Evolutionary conservation across 2,329 filamentous ascomycete genomes (phyloP), one percentile per base, ranked within the genome.

Genomic region (Trichoderma endophyticum): DNA sequence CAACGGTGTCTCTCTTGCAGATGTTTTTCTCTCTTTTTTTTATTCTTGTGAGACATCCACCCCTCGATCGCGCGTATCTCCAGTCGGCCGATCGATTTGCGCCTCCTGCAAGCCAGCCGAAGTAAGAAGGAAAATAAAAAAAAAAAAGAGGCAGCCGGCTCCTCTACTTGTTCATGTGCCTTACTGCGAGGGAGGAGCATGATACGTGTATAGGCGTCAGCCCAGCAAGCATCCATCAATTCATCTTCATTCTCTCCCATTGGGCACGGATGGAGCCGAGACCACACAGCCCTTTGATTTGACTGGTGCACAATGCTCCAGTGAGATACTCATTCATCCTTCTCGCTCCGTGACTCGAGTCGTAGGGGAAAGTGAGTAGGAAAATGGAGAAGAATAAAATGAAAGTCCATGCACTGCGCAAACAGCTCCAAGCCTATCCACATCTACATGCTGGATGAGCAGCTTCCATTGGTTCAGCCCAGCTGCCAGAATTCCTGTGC

Each of bases 1-100:
- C 9, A n/a, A 8, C n/a, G 18, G 9, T 21, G n/a, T 26, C 15
- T 18, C 12, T 36, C n/a, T 57, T 26, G 6, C 0, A 39, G 36
- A 39, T 18, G 36, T 36, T 28, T 8, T 15, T n/a, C 12, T 36
- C 3, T 15, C 9, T 15, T 24, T 8, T 8, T 15, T 15, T 15
- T 21, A 3, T 26, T 8, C 4, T 39, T 36, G 21, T 30, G 18
- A 57, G 64, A 65, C 48, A 34, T 43, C 39, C n/a, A 1, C 9
- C 57, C 39, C 18, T 60, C n/a, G 64, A 67, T 67, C 64, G 48
- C 64, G 64, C 64, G 64, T 57, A 67, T 57, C 63, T 57, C 34
- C 34, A 36, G 34, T 36, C 63, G 30, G 21, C 30, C 60, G 36
- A 63, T 63, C 60, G 36, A 39, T 28, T n/a, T 34, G 32, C 21